Base-by-base conservation (phyloP, 1,284 basidiomycete genomes). In the Moniliella sp. region DNA sequence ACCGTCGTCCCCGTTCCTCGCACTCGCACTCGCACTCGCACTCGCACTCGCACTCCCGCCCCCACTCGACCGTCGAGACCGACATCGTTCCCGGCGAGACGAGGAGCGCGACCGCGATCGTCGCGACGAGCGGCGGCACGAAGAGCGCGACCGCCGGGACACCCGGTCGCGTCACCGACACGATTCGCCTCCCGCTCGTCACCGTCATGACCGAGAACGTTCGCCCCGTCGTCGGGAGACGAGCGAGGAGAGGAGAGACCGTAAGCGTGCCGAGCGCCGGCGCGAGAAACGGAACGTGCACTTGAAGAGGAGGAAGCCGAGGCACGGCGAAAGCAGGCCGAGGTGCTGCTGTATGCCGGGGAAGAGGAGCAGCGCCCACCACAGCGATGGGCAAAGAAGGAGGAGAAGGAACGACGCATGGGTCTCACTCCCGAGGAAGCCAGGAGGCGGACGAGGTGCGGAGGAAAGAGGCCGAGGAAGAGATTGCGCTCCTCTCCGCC, bases 341-440 rank as follows among this genome's bases (percentile, higher is more conserved):
- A 58, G 25, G 43, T 48, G 23, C 40, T 51, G 23, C 43, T 57
- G 43, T 94, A 94, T 66, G 84, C 81, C 47, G 80, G 82, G 25
- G 75, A 74, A 4, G 79, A 84, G 40, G 93, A 93, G 60, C 33
- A 94, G 16, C 76, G 75, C 14, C 80, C 93, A 54, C 79, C 83
- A 59, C 97, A 97, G 63, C 74, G 77, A 37, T 99, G 91, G 91
- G 80, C 83, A 62, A 99, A 99, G 69, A 97, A 97, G 66, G 72
- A 75, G 21, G 88, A 97, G 59, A 83, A 83, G 65, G 91, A 97
- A 60, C 71, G 73, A 53, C 93, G 88, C 62, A 65, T 74, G 36
- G 91, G 91, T 1, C 54, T 97, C 35, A 72, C 75, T 1, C 54
- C 74, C 0, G 75, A 74, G 1, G 88, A 99, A 53, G 70, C 78